Evolutionary conservation across 306 rosid species (phyloP).

Genomic region (Gleditsia sinensis): DNA sequence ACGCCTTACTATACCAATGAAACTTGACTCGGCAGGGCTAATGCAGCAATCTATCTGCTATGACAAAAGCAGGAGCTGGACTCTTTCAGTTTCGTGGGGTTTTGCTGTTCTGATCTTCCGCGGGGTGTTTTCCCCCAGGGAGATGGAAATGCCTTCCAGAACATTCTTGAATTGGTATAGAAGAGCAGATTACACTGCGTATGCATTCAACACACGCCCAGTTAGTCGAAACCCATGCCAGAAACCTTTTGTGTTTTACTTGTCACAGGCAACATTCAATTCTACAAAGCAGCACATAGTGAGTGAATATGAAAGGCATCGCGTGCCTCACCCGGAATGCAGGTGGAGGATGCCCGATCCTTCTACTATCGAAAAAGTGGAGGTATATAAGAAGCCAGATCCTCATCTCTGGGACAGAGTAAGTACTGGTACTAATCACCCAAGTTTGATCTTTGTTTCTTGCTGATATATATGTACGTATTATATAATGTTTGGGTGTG

Average conservation of each 20-base stretch:
- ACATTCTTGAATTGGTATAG: conserved; percentile 93
- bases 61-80: conserved; percentile 71
- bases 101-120: conserved; percentile 78
- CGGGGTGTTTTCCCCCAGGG: conserved; percentile 73
- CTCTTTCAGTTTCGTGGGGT: conserved; percentile 93
- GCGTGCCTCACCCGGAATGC: conserved; percentile 64
- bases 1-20: conserved; percentile 64
- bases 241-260: conserved; percentile 87
- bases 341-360: conserved; percentile 87
- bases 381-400: conserved; percentile 71
- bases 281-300: conserved; percentile 43
- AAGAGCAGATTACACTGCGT: conserved; percentile 91
- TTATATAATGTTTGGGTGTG: neutral
- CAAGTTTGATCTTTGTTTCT: neutral
- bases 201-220: conserved; percentile 93
- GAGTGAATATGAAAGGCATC: conserved; percentile 68
- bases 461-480: too few relatives aligned
- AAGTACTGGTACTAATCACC: conserved; percentile 34
- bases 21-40: conserved; percentile 77
- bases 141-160: conserved; percentile 93
- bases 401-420: conserved; percentile 91
- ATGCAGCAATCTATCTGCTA: conserved; percentile 95
- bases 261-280: conserved; percentile 52
- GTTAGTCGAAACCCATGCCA: conserved; percentile 85
- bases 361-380: conserved; percentile 44